Evolutionary conservation across 768 basidiomycete species (phyloP).

Genomic region (Suillus occidentalis): DNA sequence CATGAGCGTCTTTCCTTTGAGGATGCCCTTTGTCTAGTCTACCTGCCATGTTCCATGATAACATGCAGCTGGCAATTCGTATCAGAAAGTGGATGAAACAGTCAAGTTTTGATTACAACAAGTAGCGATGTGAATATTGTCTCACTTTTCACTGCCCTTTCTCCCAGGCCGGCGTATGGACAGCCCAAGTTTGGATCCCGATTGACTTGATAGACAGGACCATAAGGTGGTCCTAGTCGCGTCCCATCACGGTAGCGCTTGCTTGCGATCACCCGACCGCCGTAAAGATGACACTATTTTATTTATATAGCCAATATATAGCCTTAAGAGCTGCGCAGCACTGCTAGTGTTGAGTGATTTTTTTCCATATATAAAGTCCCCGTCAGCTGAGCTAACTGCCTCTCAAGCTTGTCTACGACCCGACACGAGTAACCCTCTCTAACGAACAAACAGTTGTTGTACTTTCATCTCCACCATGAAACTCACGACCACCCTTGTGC

Average conservation of each 20-base stretch:
- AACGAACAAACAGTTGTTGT: background rate
- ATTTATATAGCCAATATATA: background rate
- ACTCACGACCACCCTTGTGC: slow-evolving; percentile 8
- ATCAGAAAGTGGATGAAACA: background rate
- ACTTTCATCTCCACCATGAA: slow-evolving; percentile 15
- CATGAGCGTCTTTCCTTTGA: background rate
- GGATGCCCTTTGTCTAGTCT: background rate
- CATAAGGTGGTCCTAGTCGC: background rate
- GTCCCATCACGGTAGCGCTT: background rate
- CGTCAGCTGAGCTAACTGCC: background rate
- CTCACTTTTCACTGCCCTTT: background rate
- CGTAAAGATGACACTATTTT: background rate
- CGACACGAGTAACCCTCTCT: background rate
- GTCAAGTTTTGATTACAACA: background rate
- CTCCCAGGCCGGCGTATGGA: background rate
- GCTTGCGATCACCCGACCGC: background rate
- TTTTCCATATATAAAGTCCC: background rate
- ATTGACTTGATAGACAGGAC: background rate
- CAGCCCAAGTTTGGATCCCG: background rate
- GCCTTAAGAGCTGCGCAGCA: background rate
- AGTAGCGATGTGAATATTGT: background rate
- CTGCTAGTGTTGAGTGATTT: background rate
- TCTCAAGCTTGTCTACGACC: background rate
- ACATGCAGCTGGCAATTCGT: background rate
- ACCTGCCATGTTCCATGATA: background rate